phyloP scores from a whole-genome alignment of 495 filamentous ascomycete species.

The Aspergillus heteromorphus region DNA sequence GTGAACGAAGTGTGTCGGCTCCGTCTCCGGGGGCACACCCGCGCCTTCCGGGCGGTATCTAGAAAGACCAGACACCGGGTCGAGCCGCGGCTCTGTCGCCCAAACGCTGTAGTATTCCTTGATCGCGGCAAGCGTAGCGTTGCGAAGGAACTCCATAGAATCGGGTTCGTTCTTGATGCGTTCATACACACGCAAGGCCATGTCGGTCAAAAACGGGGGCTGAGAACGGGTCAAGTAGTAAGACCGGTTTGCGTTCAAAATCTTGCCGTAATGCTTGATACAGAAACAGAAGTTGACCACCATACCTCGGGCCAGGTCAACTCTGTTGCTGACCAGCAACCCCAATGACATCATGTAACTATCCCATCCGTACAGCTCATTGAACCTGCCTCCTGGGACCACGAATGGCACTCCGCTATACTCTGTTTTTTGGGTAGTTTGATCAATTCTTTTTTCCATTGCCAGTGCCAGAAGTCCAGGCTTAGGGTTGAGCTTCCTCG shows the following conservation, averaged over 20 bases:
- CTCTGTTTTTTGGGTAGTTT: slow-evolving; percentile 57
- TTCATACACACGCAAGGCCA: slow-evolving; percentile 86
- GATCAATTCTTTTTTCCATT: slow-evolving; percentile 70
- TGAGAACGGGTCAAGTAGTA: slow-evolving; percentile 94
- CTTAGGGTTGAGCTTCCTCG: slow-evolving; percentile 68
- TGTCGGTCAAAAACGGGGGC: slow-evolving; percentile 95
- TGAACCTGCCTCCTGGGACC: slow-evolving; percentile 93
- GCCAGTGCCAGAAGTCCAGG: slow-evolving; percentile 85
- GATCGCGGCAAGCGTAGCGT: slow-evolving; percentile 81
- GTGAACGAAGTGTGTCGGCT: slow-evolving; percentile 81
- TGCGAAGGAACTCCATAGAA: slow-evolving; percentile 69
- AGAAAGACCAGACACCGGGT: slow-evolving; percentile 76
- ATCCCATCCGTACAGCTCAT: slow-evolving; percentile 96
- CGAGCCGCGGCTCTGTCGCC: slow-evolving; percentile 73
- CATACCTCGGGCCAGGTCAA: slow-evolving; percentile 85
- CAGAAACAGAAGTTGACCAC: slow-evolving; percentile 94
- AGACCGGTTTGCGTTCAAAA: slow-evolving; percentile 90
- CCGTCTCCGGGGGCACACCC: slow-evolving; percentile 92
- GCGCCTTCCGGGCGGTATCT: slow-evolving; percentile 83
- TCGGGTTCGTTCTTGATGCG: slow-evolving; percentile 76
- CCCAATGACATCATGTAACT: slow-evolving; percentile 95
- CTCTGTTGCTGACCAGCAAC: slow-evolving; percentile 72
- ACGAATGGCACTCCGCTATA: slow-evolving; percentile 85
- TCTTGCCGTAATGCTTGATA: slow-evolving; percentile 97
- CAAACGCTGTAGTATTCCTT: slow-evolving; percentile 95